phyloP scores from a whole-genome alignment of 139 green algal species.

The Cymbomonas tetramitiformis region DNA sequence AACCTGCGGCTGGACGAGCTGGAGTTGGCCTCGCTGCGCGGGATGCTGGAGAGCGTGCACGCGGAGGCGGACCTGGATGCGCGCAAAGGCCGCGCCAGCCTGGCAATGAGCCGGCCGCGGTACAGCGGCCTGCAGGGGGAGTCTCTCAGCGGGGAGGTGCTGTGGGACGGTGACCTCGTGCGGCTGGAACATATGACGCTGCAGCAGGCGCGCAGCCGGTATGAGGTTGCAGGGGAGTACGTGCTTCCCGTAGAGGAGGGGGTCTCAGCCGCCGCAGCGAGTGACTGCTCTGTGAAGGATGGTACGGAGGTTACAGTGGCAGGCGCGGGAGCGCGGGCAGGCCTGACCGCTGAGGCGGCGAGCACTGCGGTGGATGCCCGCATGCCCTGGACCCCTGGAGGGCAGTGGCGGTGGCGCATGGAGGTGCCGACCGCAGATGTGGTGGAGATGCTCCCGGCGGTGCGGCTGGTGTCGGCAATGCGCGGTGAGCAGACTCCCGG shows the following conservation, averaged over 20 bases:
- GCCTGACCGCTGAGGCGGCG: no score
- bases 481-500: slow-evolving; percentile 7
- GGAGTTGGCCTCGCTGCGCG: slow-evolving; percentile 10
- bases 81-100: neutral
- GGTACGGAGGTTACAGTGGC: no score
- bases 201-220: slow-evolving; percentile 49
- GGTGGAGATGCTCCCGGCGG: slow-evolving; percentile 71
- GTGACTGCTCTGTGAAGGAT: no score
- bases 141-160: slow-evolving; percentile 31
- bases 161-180: slow-evolving; percentile 71
- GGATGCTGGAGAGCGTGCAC: neutral
- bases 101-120: slow-evolving; percentile 3
- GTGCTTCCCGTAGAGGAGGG: slow-evolving; percentile 31
- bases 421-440: slow-evolving; percentile 56
- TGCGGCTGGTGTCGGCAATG: slow-evolving; percentile 45
- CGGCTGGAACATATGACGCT: slow-evolving; percentile 62
- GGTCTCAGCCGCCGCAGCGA: neutral
- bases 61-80: slow-evolving; percentile 45
- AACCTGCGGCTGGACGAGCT: slow-evolving; percentile 7
- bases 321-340: no score
- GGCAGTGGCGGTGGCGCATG: slow-evolving; percentile 28
- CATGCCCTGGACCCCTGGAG: no score
- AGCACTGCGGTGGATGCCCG: no score
- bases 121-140: slow-evolving; percentile 37
- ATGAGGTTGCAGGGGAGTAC: slow-evolving; percentile 67